Evolutionary conservation across 805 yeast species (phyloP), one percentile per base, ranked within the genome.

Genomic region (Kazachstania psychrophila): DNA sequence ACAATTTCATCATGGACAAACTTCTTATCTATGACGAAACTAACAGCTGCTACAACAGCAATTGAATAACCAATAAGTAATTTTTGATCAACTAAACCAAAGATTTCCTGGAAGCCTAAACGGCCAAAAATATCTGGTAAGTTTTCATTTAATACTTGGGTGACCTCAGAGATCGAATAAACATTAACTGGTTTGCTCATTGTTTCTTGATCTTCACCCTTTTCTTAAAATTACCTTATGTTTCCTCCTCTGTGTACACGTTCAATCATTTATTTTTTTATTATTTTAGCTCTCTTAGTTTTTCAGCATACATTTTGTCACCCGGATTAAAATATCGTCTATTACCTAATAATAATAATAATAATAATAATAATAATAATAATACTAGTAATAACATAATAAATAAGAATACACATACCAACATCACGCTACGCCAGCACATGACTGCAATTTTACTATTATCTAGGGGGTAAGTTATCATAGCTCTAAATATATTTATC

Each of bases 21-120:
- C 41, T 72, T 70, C 56, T 73, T 74, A 45, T 75, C 82, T 28
- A 71, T 45, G 15, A 60, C 52, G 47, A 65, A 75, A 34, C 77
- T 65, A 2, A 55, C 47, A 4, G 64, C 80, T 8, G 78, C 74
- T 13, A 72, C 55, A 2, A 58, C 52, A 6, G 70, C 78, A 22
- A 73, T 69, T 14, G 64, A 43, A 39, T 69, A 65, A 1, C 80
- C 80, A 35, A 75, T 55, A 5, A 64, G 70, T 31, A 75, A 54
- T 49, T 70, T 73, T 13, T 64, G 49, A 50, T 75, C 82, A 25
- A 48, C 42, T 28, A 55, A 35, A 13, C 31, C 37, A 36, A 43
- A 50, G 1, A 47, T 36, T 37, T 54, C 52, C 11, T 28, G 42
- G 36, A 46, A 55, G 16, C 47, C 47, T 34, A 56, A 40, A 30